Conservation (phyloP, 306 rosid genomes). For the Cucumis melo region DNA sequence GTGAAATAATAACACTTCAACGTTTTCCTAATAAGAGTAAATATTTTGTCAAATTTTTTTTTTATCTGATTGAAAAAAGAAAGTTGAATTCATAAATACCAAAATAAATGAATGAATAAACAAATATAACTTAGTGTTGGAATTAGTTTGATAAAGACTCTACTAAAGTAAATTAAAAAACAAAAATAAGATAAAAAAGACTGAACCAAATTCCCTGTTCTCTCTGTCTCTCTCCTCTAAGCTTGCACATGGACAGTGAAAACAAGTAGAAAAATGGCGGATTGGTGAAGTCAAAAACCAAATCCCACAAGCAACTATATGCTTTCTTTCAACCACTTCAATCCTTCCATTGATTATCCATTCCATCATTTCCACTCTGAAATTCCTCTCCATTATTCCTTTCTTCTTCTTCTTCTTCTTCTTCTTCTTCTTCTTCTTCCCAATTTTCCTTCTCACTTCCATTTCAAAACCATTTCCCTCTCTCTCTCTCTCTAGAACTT, state of each 20-base stretch:
- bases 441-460: not conserved
- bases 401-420: not conserved
- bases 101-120: too few relatives aligned
- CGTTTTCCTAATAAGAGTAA: too few relatives aligned
- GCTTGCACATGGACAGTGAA: conserved; percentile 25
- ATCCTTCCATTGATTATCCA: not conserved
- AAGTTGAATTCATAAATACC: too few relatives aligned
- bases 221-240: not conserved
- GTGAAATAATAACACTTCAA: too few relatives aligned
- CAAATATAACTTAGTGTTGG: too few relatives aligned
- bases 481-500: not conserved
- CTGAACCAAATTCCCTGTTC: too few relatives aligned
- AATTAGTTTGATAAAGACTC: too few relatives aligned
- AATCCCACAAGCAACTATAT: conserved; percentile 8
- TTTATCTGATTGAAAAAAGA: too few relatives aligned
- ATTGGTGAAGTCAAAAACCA: conserved; percentile 15
- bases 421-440: not conserved
- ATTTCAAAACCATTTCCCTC: not conserved
- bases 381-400: not conserved
- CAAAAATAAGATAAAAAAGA: too few relatives aligned
- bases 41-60: too few relatives aligned
- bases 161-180: too few relatives aligned
- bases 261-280: not conserved
- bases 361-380: not conserved
- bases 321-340: not conserved